Base-by-base conservation (phyloP, 768 basidiomycete genomes). In the Psilocybe tampanensis region DNA sequence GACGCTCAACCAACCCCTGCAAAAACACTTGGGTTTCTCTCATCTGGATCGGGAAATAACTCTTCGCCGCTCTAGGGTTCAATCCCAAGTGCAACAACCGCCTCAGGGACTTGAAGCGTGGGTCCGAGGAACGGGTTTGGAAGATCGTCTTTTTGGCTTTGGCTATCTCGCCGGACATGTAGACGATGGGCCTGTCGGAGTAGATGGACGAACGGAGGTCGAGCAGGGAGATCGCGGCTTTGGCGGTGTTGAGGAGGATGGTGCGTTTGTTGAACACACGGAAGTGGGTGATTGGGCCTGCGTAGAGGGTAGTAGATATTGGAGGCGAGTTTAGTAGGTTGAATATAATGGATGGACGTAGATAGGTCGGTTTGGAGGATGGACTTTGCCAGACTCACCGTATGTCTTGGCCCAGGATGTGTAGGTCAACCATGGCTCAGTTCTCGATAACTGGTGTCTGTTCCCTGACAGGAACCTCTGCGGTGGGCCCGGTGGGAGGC, bases 161-260 rank as follows among this genome's bases (percentile, higher is more conserved):
- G 1, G 70, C 69, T 11, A 79, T 59, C 6, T 70, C 69, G 15
- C 66, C 62, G 24, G 58, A 44, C 70, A 77, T 72, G 68, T 67
- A 70, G 4, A 43, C 29, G 1, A 61, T 58, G 1, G 81, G 81
- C 29, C 82, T 69, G 58, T 81, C 81, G 4, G 82, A 82, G 60
- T 84, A 83, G 44, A 80, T 76, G 12, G 64, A 65, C 8, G 80
- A 78, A 11, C 80, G 76, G 29, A 69, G 66, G 45, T 82, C 81
- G 33, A 86, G 71, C 12, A 86, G 70, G 44, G 82, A 80, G 24
- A 70, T 62, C 2, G 74, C 78, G 9, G 74, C 70, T 51, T 71
- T 71, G 34, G 70, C 70, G 17, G 75, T 75, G 67, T 80, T 84
- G 19, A 86, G 65, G 56, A 84, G 66, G 45, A 86, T 68, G 13